A percentile compares a stretch with the other conserved stretches of the same genome.
Evolutionary conservation across 2,329 filamentous ascomycete genomes (phyloP).

Genomic region (Diaporthe sp.): DNA sequence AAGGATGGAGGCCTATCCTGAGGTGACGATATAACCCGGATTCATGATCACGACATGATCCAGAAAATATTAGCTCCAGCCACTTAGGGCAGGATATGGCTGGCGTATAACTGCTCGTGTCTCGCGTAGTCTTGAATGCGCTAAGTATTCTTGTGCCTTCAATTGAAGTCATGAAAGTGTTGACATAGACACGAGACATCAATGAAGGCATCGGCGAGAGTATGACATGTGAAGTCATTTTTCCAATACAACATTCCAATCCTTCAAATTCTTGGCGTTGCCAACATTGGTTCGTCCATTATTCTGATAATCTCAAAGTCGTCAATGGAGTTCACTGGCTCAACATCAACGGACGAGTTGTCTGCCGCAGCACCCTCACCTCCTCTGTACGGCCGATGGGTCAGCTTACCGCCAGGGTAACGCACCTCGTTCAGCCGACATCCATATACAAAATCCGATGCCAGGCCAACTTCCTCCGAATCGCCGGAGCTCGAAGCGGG

Average conservation of each 20-base stretch:
- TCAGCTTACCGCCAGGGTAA: background rate
- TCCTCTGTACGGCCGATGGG: background rate
- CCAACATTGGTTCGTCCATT: background rate
- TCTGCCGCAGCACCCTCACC: background rate
- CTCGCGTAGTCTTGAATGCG: background rate
- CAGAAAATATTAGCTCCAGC: background rate
- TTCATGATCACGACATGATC: background rate
- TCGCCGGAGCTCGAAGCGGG: no score
- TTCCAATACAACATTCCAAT: background rate
- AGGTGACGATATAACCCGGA: constrained; percentile 46
- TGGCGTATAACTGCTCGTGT: background rate
- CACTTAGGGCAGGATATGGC: background rate
- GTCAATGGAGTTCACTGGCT: background rate
- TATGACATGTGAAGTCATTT: background rate
- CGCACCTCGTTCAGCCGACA: background rate
- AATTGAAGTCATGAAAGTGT: no score
- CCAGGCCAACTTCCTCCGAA: no score
- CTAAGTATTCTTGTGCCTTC: no score
- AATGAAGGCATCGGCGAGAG: background rate
- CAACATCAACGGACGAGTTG: no score
- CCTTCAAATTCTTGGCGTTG: background rate
- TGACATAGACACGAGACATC: background rate
- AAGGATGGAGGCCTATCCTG: constrained; percentile 69
- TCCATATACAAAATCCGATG: background rate
- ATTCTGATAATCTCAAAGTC: background rate